Evolutionary conservation across 169 alveolate species (phyloP), one percentile per base, ranked within the genome.

Genomic region (Eimeria necatrix): DNA sequence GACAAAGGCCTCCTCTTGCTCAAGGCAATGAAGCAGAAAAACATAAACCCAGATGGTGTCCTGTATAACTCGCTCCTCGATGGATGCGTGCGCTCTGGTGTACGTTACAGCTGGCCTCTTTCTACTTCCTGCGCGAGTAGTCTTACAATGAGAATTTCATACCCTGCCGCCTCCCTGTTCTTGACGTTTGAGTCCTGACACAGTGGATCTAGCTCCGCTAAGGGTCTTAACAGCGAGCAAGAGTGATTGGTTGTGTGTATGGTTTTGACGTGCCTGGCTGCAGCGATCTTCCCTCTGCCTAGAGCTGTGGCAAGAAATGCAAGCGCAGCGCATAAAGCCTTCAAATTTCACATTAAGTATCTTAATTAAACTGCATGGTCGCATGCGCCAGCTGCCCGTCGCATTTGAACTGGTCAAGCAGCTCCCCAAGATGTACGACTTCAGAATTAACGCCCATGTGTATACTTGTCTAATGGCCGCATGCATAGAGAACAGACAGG

Each of bases 41-140:
- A 96, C 59, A 97, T 98, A 51, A 96, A 95, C 93, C 99, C 99
- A 26, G 99, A 99, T 94, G 99, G 98, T 73, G 98, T 99, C n/a
- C 97, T 99, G 51, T 99, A 98, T 96, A 99, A 99, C 97, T 97
- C 99, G 70, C 97, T 99, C 14, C 97, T 99, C 46, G 99, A 99
- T 93, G 99, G 99, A 64, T 99, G 99, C 94, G 98, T 98, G 59
- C 97, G 98, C 93, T 74, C 97, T 49, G 98, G 98, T 53, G 98
- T 94, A 97, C 60, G 92, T 61, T 64, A n/a, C 18, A 84, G 56
- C 73, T 3, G 20, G 48, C 22, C 5, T 9, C n/a, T 48, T 32
- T 20, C 7, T 76, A 61, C 20, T 76, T 49, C 46, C 49, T 20
- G 46, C 64, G 48, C 46, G 0, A n/a, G 86, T 46, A 76, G 18